phyloP scores from a whole-genome alignment of 2,329 filamentous ascomycete genomes.

The Curvularia spicifera region DNA sequence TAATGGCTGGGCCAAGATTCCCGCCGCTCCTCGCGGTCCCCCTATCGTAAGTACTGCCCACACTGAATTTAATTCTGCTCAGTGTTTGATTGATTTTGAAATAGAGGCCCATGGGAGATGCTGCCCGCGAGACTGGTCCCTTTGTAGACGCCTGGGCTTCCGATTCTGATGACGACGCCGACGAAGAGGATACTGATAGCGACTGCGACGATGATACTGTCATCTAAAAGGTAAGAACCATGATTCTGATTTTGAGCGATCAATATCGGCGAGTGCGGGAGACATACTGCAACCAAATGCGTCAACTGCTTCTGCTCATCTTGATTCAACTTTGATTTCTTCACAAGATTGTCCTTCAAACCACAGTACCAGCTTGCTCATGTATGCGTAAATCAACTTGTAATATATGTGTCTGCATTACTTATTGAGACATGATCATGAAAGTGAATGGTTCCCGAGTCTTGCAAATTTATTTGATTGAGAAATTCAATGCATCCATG shows the following conservation, averaged over 20 bases:
- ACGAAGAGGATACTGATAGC: slow-evolving; percentile 48
- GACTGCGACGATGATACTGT: slow-evolving; percentile 48
- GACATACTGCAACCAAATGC: not conserved
- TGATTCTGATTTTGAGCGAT: not conserved
- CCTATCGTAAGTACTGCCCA: slow-evolving; percentile 26
- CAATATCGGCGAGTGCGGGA: not conserved
- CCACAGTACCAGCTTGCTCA: no score
- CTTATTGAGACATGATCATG: no score
- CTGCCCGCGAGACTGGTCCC: slow-evolving; percentile 3
- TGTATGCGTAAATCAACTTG: no score
- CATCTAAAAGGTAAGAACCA: slow-evolving; percentile 16
- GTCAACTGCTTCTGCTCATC: not conserved
- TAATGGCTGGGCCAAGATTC: slow-evolving; percentile 40
- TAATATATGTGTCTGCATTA: no score
- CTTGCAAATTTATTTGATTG: no score
- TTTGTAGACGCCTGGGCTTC: slow-evolving; percentile 15
- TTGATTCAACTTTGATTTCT: not conserved
- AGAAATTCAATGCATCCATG: no score
- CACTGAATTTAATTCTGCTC: no score
- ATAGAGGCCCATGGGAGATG: slow-evolving; percentile 22
- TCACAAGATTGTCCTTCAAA: no score
- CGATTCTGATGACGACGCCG: slow-evolving; percentile 12
- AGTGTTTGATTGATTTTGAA: slow-evolving; percentile 5
- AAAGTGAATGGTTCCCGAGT: no score
- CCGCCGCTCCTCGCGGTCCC: slow-evolving; percentile 23